phyloP scores from a whole-genome alignment of 1,284 basidiomycete genomes.

The Papiliotrema nemorosa region DNA sequence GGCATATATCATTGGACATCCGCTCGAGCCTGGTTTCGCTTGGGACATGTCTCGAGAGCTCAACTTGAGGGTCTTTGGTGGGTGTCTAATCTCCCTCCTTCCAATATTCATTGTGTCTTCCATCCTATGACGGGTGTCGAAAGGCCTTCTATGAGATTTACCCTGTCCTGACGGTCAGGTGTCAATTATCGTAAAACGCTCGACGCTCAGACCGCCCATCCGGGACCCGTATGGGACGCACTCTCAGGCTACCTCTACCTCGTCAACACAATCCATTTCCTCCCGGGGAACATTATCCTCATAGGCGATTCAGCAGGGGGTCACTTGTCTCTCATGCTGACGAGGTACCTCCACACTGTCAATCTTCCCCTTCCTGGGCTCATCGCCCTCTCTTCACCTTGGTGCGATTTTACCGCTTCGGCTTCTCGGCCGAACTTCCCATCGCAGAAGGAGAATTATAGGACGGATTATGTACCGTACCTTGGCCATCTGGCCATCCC shows the following conservation, averaged over 20 bases:
- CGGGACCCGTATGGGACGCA: conserved; percentile 59
- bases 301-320: conserved; percentile 66
- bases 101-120: neutral
- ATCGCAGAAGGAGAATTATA: conserved; percentile 4
- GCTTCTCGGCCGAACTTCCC: conserved; percentile 5
- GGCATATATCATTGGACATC: conserved; percentile 14
- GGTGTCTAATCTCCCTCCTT: neutral
- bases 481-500: conserved; percentile 4
- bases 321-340: conserved; percentile 56
- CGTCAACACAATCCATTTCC: conserved; percentile 53
- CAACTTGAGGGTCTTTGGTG: conserved; percentile 6
- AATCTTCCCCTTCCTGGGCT: conserved; percentile 54
- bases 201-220: conserved; percentile 50
- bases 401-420: conserved; percentile 52
- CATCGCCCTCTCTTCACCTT: conserved; percentile 57
- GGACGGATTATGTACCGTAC: conserved; percentile 7
- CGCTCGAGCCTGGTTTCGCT: conserved; percentile 4
- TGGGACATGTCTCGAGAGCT: neutral
- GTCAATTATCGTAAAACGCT: conserved; percentile 22
- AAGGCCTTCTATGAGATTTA: neutral
- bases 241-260: conserved; percentile 61
- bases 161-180: conserved; percentile 5
- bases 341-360: conserved; percentile 31
- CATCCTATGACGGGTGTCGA: neutral
- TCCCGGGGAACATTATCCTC: conserved; percentile 56